Evolutionary conservation across 2,329 filamentous ascomycete species (phyloP).

Genomic region (Paracorniculantispora psalliotae): DNA sequence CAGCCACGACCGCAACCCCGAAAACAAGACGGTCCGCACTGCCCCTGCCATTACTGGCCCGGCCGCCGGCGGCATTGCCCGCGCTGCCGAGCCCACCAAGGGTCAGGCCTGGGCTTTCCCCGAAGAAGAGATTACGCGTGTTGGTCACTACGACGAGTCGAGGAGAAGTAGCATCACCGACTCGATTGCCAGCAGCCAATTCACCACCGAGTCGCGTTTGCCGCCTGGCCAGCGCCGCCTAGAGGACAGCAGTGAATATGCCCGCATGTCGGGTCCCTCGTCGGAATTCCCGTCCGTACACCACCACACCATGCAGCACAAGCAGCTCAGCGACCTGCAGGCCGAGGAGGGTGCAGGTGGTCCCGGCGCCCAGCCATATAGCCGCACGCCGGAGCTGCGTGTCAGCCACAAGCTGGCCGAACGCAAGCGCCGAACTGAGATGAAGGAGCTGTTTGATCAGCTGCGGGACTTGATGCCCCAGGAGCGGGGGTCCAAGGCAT

Average conservation of each 20-base stretch:
- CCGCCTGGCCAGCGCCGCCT: slow-evolving; percentile 68
- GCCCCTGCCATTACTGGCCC: slow-evolving; percentile 74
- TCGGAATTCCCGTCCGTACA: slow-evolving; percentile 57
- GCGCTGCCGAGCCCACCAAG: slow-evolving; percentile 72
- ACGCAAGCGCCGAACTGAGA: slow-evolving; percentile 76
- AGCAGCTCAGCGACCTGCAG: slow-evolving; percentile 63
- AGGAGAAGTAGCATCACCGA: slow-evolving; percentile 72
- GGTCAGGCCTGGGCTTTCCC: slow-evolving; percentile 82
- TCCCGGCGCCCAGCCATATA: slow-evolving; percentile 67
- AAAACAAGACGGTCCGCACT: slow-evolving; percentile 54
- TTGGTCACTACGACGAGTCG: slow-evolving; percentile 55
- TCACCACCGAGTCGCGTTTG: slow-evolving; percentile 67
- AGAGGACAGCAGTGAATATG: slow-evolving; percentile 55
- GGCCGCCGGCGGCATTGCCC: slow-evolving; percentile 59
- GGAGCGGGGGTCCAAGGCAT: slow-evolving; percentile 76
- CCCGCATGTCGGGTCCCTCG: slow-evolving; percentile 45
- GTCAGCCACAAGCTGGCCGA: slow-evolving; percentile 84
- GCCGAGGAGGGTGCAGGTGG: slow-evolving; percentile 49
- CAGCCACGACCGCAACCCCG: slow-evolving; percentile 52
- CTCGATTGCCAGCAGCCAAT: slow-evolving; percentile 74
- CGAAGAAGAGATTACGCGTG: slow-evolving; percentile 59
- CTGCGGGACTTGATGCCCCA: slow-evolving; percentile 73
- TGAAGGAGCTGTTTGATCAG: slow-evolving; percentile 84
- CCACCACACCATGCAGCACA: slow-evolving; percentile 72
- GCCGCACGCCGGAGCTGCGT: slow-evolving; percentile 73